Conservation (phyloP, 31 red algal genomes). For the Bonnemaisonia californica region DNA sequence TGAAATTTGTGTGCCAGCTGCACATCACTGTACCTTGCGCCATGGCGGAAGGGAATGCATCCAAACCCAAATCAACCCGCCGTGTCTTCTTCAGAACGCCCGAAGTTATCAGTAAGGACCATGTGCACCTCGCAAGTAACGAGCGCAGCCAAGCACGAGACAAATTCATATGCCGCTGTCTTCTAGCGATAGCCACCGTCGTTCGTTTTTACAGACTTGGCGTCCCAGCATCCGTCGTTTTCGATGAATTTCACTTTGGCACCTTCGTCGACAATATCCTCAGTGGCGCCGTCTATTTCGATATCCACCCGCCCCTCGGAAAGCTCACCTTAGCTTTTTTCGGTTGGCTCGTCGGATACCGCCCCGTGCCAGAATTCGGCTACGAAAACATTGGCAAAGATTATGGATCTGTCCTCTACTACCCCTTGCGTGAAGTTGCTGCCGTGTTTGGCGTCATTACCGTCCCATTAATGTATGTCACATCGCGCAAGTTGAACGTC, state of each 20-base stretch:
- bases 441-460: conserved; percentile 81
- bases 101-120: background rate
- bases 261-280: conserved; percentile 91
- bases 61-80: background rate
- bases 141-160: conserved; percentile 25
- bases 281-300: conserved; percentile 74
- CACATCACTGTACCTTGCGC: too few relatives aligned
- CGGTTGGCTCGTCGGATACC: conserved; percentile 83
- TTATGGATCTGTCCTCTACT: conserved; percentile 76
- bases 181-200: conserved; percentile 34
- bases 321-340: conserved; percentile 84
- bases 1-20: too few relatives aligned
- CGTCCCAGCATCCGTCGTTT: conserved; percentile 58
- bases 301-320: conserved; percentile 96
- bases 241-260: conserved; percentile 95
- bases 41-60: background rate
- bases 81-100: background rate
- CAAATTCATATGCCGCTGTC: conserved; percentile 41
- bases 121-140: background rate
- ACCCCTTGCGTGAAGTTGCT: conserved; percentile 81
- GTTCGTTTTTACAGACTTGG: conserved; percentile 74
- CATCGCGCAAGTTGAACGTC: conserved; percentile 63
- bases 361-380: conserved; percentile 72
- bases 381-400: conserved; percentile 84
- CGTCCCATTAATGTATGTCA: conserved; percentile 83